Evolutionary conservation across 176 grass and related monocot species (phyloP).

Genomic region (Chloris gayana): DNA sequence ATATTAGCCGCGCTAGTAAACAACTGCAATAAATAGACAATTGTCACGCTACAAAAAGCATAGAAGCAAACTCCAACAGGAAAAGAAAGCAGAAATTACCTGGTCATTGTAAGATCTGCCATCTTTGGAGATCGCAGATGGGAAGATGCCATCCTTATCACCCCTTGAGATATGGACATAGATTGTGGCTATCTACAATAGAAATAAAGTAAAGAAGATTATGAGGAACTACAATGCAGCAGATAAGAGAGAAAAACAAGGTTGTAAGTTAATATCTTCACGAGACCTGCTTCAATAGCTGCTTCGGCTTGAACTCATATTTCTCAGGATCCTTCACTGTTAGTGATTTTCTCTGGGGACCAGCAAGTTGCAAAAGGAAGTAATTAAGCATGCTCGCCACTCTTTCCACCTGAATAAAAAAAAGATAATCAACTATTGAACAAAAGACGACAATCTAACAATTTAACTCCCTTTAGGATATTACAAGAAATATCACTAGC

Average conservation of each 20-base stretch:
- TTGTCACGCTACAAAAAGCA: conserved; percentile 9
- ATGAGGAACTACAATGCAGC: not conserved
- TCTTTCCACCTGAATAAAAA: conserved; percentile 80
- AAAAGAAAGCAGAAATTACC: conserved; percentile 45
- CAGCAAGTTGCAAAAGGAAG: conserved; percentile 98
- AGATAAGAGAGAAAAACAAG: not conserved
- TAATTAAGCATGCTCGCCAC: conserved; percentile 97
- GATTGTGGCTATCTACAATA: conserved; percentile 79
- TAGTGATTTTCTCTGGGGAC: conserved; percentile 94
- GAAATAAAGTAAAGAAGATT: conserved; percentile 26
- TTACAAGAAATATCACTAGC: conserved; percentile 17
- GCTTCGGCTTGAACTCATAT: conserved; percentile 92
- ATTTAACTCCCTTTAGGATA: not conserved
- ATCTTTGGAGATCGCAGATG: conserved; percentile 90
- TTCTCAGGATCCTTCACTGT: conserved; percentile 99
- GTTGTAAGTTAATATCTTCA: conserved; percentile 3
- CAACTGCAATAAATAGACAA: conserved; percentile 61
- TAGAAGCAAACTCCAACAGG: not conserved
- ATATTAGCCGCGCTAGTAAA: conserved; percentile 79
- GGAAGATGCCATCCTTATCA: conserved; percentile 81
- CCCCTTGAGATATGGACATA: conserved; percentile 98
- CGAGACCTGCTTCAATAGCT: conserved; percentile 88
- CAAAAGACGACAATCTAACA: not conserved
- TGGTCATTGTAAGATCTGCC: conserved; percentile 90
- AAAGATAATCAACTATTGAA: conserved; percentile 19